Evolutionary conservation across 2,329 filamentous ascomycete species (phyloP).

Genomic region (Sordariomycetes sp.): DNA sequence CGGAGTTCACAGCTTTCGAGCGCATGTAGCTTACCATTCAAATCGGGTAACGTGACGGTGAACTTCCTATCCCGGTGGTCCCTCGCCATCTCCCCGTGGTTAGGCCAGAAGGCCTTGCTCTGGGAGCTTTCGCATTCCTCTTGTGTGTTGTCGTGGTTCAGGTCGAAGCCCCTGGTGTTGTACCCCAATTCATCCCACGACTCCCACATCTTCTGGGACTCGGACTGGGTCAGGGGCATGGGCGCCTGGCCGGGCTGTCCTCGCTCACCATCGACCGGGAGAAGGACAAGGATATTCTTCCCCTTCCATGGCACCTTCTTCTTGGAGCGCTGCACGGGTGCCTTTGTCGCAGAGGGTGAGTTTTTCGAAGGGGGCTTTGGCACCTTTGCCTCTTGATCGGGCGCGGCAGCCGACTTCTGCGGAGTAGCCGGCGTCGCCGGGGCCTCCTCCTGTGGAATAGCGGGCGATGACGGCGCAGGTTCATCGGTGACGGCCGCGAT

Average conservation of each 20-base stretch:
- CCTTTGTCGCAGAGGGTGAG: constrained; percentile 20
- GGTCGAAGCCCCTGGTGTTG: constrained; percentile 56
- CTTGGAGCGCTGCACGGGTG: constrained; percentile 45
- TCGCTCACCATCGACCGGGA: constrained; percentile 58
- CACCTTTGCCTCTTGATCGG: constrained; percentile 11
- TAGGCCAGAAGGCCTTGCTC: constrained; percentile 60
- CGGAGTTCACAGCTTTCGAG: not conserved
- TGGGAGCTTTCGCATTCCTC: constrained; percentile 39
- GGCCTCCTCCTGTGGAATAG: not conserved
- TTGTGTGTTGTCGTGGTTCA: constrained; percentile 35
- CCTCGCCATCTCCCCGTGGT: constrained; percentile 42
- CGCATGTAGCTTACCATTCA: constrained; percentile 34
- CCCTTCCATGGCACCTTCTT: constrained; percentile 68
- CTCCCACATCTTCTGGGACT: constrained; percentile 50
- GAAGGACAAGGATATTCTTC: constrained; percentile 60
- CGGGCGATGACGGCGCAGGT: not conserved
- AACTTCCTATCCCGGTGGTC: constrained; percentile 44
- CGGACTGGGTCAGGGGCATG: constrained; percentile 40
- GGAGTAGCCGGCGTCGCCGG: not conserved
- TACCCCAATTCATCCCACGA: constrained; percentile 63
- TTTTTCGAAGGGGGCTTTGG: constrained; percentile 24
- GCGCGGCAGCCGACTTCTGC: constrained; percentile 4
- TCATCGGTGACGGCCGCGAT: not conserved
- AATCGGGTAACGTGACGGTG: constrained; percentile 58
- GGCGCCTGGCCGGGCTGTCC: constrained; percentile 45